Base-by-base conservation (phyloP, 495 filamentous ascomycete genomes). In the Tuber calosporum region DNA sequence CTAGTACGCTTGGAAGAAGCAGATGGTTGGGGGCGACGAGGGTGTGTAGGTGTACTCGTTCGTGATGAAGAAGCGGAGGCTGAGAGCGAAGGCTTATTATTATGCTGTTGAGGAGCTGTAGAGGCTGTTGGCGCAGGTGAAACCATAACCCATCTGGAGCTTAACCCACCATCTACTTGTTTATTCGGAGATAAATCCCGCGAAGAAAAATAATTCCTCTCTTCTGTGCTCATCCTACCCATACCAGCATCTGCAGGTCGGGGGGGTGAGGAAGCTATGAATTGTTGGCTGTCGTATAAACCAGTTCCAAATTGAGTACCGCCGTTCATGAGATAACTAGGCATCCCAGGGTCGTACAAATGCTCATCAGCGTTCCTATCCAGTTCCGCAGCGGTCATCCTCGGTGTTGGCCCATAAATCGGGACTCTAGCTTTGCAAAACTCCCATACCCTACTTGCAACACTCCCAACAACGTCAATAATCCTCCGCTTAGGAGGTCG, bases 391-490 rank as follows among this genome's bases (percentile, higher is more conserved):
- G 66, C 38, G 9, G 67, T 69, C 17, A 48, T 17, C 39, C 62
- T 68, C 48, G 74, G 45, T n/a, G 39, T 42, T 26, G 41, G 73
- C 66, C 62, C 38, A 34, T 74, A 80, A 68, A 80, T 80, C 42
- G 78, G 79, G 20, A 76, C 80, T 26, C 79, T 76, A 34, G 78
- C 76, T 38, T 77, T 80, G 48, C 79, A 80, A 68, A 81, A 79
- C 62, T 81, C 76, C 79, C 79, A 81, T n/a, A 80, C 76, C 26
- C 79, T 73, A 30, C 79, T 79, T 20, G 79, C 71, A 7, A 81
- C 79, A 39, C 79, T 80, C 17, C 80, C 80, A 37, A 81, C 80
- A 30, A 81, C 80, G 41, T 81, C 80, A 58, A 81, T 81, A 66
- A 81, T 81, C 41, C 80, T 69, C 36, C 80, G 45, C 38, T 81